phyloP scores from a whole-genome alignment of 208 protist genomes.

The Giardia duodenalis region DNA sequence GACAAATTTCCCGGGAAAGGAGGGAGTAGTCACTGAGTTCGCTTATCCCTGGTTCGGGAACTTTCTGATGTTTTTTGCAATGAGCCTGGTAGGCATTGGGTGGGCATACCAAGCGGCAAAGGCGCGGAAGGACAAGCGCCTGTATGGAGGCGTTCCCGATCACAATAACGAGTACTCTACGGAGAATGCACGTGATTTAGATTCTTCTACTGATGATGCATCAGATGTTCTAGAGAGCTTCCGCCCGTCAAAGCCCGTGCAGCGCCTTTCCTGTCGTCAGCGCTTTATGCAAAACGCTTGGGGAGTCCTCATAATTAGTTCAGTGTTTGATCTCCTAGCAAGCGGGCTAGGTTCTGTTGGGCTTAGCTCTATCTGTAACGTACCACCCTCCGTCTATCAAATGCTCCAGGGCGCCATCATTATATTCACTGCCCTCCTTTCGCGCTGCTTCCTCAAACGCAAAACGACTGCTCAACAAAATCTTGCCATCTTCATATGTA shows the following conservation, averaged over 20 bases:
- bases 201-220: neutral
- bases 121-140: neutral
- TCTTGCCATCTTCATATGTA: neutral
- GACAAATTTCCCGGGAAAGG: neutral
- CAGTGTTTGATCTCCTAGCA: constrained; percentile 5
- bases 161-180: neutral
- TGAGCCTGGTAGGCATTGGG: neutral
- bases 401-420: neutral
- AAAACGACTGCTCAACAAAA: neutral
- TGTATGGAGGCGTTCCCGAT: neutral
- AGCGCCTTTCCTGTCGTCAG: neutral
- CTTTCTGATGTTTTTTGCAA: constrained; percentile 8
- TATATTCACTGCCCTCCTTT: constrained; percentile 6
- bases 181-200: neutral
- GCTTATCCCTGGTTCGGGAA: constrained; percentile 17
- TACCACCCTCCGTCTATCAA: constrained; percentile 8
- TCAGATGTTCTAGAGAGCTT: neutral
- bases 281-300: neutral
- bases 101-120: neutral
- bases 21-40: neutral
- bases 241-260: neutral
- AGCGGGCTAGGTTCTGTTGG: neutral
- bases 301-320: neutral
- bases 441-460: neutral
- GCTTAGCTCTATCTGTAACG: neutral